These are phyloP conservation scores for Xylaria palmicola DNA, from an alignment of 495 filamentous ascomycete species.

Conservation along the genomic window DNA sequence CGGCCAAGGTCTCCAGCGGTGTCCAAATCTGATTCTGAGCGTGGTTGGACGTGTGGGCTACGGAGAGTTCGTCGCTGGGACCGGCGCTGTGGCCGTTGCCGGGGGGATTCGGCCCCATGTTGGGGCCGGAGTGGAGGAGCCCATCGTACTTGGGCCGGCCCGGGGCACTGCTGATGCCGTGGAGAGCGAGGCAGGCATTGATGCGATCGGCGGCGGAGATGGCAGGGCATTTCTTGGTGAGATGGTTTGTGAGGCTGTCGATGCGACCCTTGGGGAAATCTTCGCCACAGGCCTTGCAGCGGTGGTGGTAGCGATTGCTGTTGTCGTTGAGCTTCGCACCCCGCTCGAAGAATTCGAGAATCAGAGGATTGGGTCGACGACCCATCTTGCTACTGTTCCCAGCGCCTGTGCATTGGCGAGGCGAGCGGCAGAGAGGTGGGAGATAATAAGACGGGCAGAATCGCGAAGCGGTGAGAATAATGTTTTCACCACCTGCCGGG, in stretches of 20 bases:
- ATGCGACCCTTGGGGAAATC: conserved; percentile 81
- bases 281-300: conserved; percentile 81
- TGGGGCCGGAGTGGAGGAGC: conserved; percentile 24
- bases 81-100: neutral
- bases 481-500: conserved; percentile 19
- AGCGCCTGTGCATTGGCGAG: conserved; percentile 15
- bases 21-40: conserved; percentile 61
- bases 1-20: conserved; percentile 75
- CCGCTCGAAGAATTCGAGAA: conserved; percentile 79
- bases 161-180: conserved; percentile 42
- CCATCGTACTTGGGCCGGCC: conserved; percentile 33
- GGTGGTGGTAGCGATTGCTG: conserved; percentile 84
- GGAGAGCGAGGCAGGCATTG: conserved; percentile 56
- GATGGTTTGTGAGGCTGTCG: conserved; percentile 73
- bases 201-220: conserved; percentile 65
- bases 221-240: conserved; percentile 78
- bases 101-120: conserved; percentile 13
- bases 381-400: conserved; percentile 56
- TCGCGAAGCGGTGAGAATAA: conserved; percentile 29
- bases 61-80: neutral
- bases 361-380: conserved; percentile 75
- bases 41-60: conserved; percentile 35
- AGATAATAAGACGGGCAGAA: conserved; percentile 33
- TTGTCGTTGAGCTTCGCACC: conserved; percentile 78
- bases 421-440: conserved; percentile 13